Evolutionary conservation across 140 eudicot genomes (phyloP).

Genomic region (Stevia rebaudiana): DNA sequence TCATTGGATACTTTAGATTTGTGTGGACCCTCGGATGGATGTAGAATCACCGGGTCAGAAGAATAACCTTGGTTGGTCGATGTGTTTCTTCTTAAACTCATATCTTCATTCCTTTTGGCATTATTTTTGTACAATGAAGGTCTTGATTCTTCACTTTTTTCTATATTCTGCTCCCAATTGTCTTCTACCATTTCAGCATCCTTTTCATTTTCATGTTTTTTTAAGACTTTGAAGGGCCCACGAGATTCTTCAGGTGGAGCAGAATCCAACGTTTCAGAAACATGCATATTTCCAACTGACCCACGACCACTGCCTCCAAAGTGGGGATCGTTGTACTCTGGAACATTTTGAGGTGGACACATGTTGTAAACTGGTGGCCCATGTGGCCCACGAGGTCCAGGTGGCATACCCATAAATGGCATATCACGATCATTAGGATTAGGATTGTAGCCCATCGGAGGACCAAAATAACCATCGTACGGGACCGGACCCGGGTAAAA

Average conservation of each 20-base stretch:
- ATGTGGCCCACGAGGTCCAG: slow-evolving; percentile 13
- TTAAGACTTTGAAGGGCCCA: slow-evolving; percentile 52
- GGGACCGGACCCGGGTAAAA: slow-evolving; percentile 79
- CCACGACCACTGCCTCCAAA: slow-evolving; percentile 53
- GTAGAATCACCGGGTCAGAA: slow-evolving; percentile 25
- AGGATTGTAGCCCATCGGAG: slow-evolving; percentile 81
- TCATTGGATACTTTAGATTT: slow-evolving; percentile 26
- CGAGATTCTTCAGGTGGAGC: slow-evolving; percentile 46
- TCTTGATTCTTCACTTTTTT: slow-evolving; percentile 35
- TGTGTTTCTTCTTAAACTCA: slow-evolving; percentile 31
- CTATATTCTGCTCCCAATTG: slow-evolving; percentile 22
- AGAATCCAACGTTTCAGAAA: slow-evolving; percentile 43
- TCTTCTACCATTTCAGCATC: slow-evolving; percentile 45
- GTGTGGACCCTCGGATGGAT: slow-evolving; percentile 33
- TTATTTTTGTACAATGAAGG: slow-evolving; percentile 37
- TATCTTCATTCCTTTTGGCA: slow-evolving; percentile 39
- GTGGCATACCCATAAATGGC: slow-evolving; percentile 71
- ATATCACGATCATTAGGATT: slow-evolving; percentile 62
- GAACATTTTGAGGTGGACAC: slow-evolving; percentile 47
- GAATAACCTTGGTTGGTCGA: slow-evolving; percentile 26
- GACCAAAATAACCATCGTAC: slow-evolving; percentile 80
- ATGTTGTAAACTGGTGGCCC: slow-evolving; percentile 45
- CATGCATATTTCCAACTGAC: slow-evolving; percentile 31
- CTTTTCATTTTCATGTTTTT: slow-evolving; percentile 48
- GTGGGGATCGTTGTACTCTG: slow-evolving; percentile 45